These are phyloP conservation scores for Candida ipomoeae DNA, from an alignment of 805 yeast genomes.

Conservation along the genomic window DNA sequence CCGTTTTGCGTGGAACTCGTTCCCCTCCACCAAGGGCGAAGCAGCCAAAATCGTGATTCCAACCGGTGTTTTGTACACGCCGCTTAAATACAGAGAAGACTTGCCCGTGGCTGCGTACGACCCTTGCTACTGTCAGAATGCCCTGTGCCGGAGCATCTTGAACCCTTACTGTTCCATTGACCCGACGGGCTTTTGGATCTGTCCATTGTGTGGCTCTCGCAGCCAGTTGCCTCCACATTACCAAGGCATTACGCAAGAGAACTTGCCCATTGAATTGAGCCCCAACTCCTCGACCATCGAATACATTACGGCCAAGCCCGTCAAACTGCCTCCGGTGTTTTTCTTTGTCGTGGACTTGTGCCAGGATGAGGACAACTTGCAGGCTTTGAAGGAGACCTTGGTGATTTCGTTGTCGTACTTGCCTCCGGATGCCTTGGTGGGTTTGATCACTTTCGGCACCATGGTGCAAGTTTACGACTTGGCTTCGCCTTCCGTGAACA, in stretches of 20 bases:
- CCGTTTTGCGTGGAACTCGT: constrained; percentile 55
- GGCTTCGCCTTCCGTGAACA: constrained; percentile 57
- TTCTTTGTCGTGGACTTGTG: constrained; percentile 83
- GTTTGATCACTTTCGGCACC: constrained; percentile 84
- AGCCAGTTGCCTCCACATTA: constrained; percentile 82
- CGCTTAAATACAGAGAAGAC: constrained; percentile 74
- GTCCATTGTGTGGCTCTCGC: constrained; percentile 76
- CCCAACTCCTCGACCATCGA: constrained; percentile 73
- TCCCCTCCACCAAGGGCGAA: constrained; percentile 86
- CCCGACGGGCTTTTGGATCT: constrained; percentile 76
- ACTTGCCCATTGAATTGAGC: constrained; percentile 76
- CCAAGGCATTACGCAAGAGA: constrained; percentile 67
- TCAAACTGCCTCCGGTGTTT: constrained; percentile 79
- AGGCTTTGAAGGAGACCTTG: constrained; percentile 77
- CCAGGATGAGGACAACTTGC: constrained; percentile 82
- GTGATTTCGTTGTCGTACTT: constrained; percentile 69
- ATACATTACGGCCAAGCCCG: constrained; percentile 77
- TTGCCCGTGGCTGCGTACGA: constrained; percentile 78
- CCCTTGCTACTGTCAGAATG: constrained; percentile 72
- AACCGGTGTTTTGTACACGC: constrained; percentile 92
- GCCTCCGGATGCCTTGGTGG: constrained; percentile 87
- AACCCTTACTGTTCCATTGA: constrained; percentile 86
- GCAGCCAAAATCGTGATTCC: constrained; percentile 92
- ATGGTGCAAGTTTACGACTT: constrained; percentile 88
- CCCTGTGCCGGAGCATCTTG: constrained; percentile 77